These are phyloP conservation scores for Candida namnaoensis DNA, from an alignment of 805 yeast species.

Conservation along the genomic window DNA sequence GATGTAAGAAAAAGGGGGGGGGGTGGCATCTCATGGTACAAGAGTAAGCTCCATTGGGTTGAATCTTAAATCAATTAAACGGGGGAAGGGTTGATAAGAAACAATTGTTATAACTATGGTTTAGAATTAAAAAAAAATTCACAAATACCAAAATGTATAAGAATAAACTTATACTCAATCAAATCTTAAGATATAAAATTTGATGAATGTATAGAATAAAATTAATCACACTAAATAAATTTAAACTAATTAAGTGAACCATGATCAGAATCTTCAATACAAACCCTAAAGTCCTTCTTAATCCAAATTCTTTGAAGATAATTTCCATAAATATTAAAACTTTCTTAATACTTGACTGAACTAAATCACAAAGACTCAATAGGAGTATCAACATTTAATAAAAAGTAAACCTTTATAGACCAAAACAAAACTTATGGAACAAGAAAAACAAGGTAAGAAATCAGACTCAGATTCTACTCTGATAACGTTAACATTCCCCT, in stretches of 20 bases:
- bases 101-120: slow-evolving; percentile 75
- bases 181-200: slow-evolving; percentile 7
- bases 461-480: too few relatives aligned
- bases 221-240: neutral
- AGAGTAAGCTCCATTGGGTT: slow-evolving; percentile 90
- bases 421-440: too few relatives aligned
- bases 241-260: neutral
- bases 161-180: neutral
- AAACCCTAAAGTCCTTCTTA: too few relatives aligned
- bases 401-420: too few relatives aligned
- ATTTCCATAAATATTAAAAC: neutral
- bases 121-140: slow-evolving; percentile 35
- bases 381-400: slow-evolving; percentile 10
- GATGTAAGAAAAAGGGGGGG: slow-evolving; percentile 15
- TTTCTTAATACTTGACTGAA: neutral
- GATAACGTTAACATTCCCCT: too few relatives aligned
- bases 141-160: slow-evolving; percentile 52
- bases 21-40: slow-evolving; percentile 45
- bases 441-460: too few relatives aligned
- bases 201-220: neutral
- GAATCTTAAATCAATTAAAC: slow-evolving; percentile 12
- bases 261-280: too few relatives aligned
- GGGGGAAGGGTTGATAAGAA: slow-evolving; percentile 1
- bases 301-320: too few relatives aligned
- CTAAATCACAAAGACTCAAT: slow-evolving; percentile 10